Percentiles rank a stretch among this genome's conserved stretches.
Conservation (phyloP, 441 rosid species). For the Gossypium davidsonii region DNA sequence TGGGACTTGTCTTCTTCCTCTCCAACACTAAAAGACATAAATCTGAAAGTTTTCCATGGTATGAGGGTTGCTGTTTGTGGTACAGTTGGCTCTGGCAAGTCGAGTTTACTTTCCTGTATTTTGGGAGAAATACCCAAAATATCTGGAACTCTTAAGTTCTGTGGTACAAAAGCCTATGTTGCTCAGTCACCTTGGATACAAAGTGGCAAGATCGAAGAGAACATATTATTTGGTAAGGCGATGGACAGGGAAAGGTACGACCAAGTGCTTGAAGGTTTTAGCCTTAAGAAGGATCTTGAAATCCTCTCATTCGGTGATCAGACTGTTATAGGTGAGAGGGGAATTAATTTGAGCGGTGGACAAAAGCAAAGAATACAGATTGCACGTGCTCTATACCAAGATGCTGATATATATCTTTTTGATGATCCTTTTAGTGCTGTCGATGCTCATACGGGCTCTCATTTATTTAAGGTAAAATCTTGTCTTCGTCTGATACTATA, state of each 20-base stretch:
- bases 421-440: slow-evolving; percentile 60
- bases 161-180: slow-evolving; percentile 44
- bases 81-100: slow-evolving; percentile 44
- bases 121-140: slow-evolving; percentile 38
- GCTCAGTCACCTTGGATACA: slow-evolving; percentile 93
- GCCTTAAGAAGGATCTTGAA: slow-evolving; percentile 49
- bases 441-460: slow-evolving; percentile 54
- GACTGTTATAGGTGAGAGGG: slow-evolving; percentile 50
- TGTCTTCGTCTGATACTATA: background rate
- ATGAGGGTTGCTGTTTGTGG: slow-evolving; percentile 64
- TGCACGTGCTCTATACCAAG: slow-evolving; percentile 54
- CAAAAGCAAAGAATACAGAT: slow-evolving; percentile 59
- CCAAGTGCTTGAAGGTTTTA: slow-evolving; percentile 57
- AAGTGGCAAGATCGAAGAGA: slow-evolving; percentile 73
- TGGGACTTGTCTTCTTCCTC: slow-evolving; percentile 23
- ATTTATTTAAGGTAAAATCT: slow-evolving; percentile 35
- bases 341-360: slow-evolving; percentile 52
- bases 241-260: slow-evolving; percentile 66
- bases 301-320: slow-evolving; percentile 41
- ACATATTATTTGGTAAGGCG: slow-evolving; percentile 62
- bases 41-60: slow-evolving; percentile 35
- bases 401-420: slow-evolving; percentile 47
- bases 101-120: slow-evolving; percentile 42
- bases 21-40: slow-evolving; percentile 39
- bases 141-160: slow-evolving; percentile 26